Evolutionary conservation across 2,329 filamentous ascomycete genomes (phyloP), one percentile per base, ranked within the genome.

Genomic region (Ceratocystis ficicola): DNA sequence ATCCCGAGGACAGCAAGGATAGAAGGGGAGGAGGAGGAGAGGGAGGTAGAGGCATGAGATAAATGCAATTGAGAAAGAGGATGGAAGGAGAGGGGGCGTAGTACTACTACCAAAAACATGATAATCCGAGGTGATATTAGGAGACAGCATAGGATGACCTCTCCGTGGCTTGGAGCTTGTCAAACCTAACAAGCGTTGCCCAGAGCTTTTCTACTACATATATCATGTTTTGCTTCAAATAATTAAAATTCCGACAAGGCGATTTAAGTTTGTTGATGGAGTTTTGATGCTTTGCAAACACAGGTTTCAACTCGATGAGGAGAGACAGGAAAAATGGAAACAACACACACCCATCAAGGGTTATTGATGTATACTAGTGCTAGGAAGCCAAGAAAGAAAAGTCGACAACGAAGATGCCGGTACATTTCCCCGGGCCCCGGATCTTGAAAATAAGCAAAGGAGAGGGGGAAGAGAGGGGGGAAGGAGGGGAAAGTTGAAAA

Each of bases 281-380:
- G 52, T 59, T 59, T n/a, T 59, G 25, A 17, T 32, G 6, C 52
- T 59, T 59, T 59, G 22, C 52, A 59, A 59, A 36, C n/a, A 15
- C 25, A 59, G 7, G 52, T 59, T 59, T 59, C 52, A 59, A 59
- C 52, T 25, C 12, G 7, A 30, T 32, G 25, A 8, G 22, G 25
- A 59, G 32, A 25, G 28, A 30, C 17, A 17, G 32, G 52, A 32
- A 59, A 30, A 32, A 59, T n/a, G 25, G 52, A 30, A 22, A 30
- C 17, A 57, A 25, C 52, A 30, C 15, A 55, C 50, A 30, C 3
- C 1, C 1, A 55, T 30, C 7, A 22, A 55, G 50, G 50, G 25
- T 17, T 55, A 15, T 55, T 55, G 25, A 55, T 25, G 6, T 55
- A 15, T 55, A 7, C 22, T 30, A 28, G 25, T 7, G 22, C 17